Evolutionary conservation across 2,329 filamentous ascomycete genomes (phyloP), one percentile per base, ranked within the genome.

Genomic region (Colletotrichum nymphaeae): DNA sequence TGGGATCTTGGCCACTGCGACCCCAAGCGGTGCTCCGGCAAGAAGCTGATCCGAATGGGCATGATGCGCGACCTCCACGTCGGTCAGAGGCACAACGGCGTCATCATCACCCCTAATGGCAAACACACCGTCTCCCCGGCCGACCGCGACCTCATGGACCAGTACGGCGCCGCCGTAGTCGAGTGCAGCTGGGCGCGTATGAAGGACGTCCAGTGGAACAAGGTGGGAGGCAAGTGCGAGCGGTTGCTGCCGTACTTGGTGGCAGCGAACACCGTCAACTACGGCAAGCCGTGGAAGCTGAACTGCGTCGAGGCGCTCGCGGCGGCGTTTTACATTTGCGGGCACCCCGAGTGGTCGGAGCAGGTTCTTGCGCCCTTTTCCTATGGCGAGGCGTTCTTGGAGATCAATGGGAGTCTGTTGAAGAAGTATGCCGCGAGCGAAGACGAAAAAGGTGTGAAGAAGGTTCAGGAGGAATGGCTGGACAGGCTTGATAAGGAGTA

Each of bases 1-100:
- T 99, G 97, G 97, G 97, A 99, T 80, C 88, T 99, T 42, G 96
- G 95, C 75, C 97, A 99, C 86, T 99, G 97, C 86, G 97, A 99
- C 80, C 95, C 96, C 9, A 98, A 98, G 83, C 89, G 96, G 78
- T 99, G 97, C 84, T 98, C 95, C 0, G 97, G 97, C 37, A 99
- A 99, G 86, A 92, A 94, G 75, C 89, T 99, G 42, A 98, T 99
- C 90, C 92, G 93, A 76, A 90, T 97, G 68, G 96, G 96, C 3
- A 87, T 98, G 79, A 98, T 99, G 95, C 93, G 97, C 77, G 94
- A 97, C 79, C 89, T 99, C 67, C 92, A 96, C 79, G 88, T 98
- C 69, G 97, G 97, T 66, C 95, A 98, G 84, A 95, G 96, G 77
- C 95, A 97, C 82, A 90, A 92, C 46, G 97, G 97, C 72, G 93